These are phyloP conservation scores for Styphnolobium japonicum DNA, from an alignment of 306 rosid genomes.

Conservation along the genomic window DNA sequence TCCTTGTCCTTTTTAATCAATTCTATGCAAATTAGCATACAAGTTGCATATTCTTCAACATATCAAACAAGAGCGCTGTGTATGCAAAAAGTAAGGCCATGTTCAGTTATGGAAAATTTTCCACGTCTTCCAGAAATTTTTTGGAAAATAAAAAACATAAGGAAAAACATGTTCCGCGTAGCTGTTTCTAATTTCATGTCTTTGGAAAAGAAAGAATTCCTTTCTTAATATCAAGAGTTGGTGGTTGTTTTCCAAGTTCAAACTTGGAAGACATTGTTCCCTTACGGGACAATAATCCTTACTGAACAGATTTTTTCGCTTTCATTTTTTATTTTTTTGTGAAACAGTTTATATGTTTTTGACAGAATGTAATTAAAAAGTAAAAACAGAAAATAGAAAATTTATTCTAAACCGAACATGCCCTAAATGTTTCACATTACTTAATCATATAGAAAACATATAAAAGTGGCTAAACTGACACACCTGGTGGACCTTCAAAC, in stretches of 20 bases:
- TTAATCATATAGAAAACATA: background rate
- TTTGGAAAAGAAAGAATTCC: background rate
- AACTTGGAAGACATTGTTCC: background rate
- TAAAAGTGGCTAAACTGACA: constrained; percentile 8
- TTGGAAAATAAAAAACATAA: background rate
- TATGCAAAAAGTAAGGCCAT: background rate
- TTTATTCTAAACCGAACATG: background rate
- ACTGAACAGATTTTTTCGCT: background rate
- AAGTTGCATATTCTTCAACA: background rate
- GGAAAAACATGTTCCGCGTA: background rate
- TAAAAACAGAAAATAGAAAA: background rate
- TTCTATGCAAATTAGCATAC: background rate
- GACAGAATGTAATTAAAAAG: background rate
- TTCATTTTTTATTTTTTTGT: background rate
- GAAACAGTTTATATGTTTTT: background rate
- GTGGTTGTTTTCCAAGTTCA: background rate
- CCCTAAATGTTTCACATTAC: constrained; percentile 12
- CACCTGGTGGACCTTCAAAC: constrained; percentile 97
- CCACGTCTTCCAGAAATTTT: background rate
- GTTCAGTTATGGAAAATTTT: background rate
- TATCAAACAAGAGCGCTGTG: background rate
- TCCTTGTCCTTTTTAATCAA: background rate
- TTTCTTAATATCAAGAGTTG: background rate
- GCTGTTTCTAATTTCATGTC: background rate
- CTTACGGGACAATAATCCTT: background rate